Evolutionary conservation across 352 stramenopile species (phyloP).

Genomic region (Pythium phragmiticola): DNA sequence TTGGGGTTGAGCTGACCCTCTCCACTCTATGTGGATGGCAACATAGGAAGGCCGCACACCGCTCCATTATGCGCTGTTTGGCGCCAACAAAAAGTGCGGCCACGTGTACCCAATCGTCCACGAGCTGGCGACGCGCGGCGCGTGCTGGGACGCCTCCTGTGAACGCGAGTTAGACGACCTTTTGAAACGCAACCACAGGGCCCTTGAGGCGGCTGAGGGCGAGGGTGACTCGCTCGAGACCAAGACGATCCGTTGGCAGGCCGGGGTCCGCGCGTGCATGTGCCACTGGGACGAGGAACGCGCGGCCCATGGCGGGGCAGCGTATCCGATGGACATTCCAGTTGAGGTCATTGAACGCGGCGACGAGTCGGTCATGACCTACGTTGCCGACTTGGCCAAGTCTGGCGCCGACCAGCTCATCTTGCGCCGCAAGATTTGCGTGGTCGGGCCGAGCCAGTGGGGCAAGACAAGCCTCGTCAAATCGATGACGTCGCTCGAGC

Average conservation of each 20-base stretch:
- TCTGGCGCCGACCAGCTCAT: conserved; percentile 7
- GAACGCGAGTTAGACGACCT: neutral
- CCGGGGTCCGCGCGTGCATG: conserved; percentile 4
- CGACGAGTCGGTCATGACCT: conserved; percentile 21
- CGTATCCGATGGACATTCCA: neutral
- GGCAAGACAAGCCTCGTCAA: conserved; percentile 40
- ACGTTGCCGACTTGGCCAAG: conserved; percentile 12
- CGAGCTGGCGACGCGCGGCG: conserved; percentile 1
- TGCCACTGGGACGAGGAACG: conserved; percentile 5
- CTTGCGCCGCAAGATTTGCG: conserved; percentile 30
- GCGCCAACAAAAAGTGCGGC: conserved; percentile 12
- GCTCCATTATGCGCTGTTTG: conserved; percentile 1
- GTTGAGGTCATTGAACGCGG: conserved; percentile 28
- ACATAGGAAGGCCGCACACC: conserved; percentile 11
- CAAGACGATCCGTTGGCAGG: conserved; percentile 8
- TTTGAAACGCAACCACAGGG: neutral
- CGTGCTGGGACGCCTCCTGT: conserved; percentile 8
- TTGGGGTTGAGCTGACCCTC: too few relatives aligned
- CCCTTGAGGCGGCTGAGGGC: neutral
- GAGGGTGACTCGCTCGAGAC: conserved; percentile 14
- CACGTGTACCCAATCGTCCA: conserved; percentile 13
- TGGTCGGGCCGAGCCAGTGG: conserved; percentile 34
- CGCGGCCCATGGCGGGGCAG: neutral
- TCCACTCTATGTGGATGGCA: too few relatives aligned
- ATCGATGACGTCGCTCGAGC: conserved; percentile 19